Evolutionary conservation across 768 basidiomycete species (phyloP).

Genomic region (Suillus plorans): DNA sequence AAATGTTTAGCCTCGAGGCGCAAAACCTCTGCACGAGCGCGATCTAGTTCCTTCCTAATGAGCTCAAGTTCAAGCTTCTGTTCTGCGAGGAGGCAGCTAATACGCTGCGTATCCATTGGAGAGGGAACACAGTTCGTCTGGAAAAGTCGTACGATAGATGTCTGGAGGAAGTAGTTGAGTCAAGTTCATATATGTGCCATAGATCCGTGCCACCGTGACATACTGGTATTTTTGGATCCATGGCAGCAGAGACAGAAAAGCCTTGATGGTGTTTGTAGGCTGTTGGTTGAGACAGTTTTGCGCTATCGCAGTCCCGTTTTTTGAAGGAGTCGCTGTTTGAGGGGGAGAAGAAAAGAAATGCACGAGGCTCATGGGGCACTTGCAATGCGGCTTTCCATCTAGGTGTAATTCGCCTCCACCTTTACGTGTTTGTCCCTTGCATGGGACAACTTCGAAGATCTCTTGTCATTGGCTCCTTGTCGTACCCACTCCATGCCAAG

Average conservation of each 20-base stretch:
- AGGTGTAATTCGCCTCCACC: not conserved
- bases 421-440: slow-evolving; percentile 8
- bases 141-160: slow-evolving; percentile 28
- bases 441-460: not conserved
- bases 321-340: slow-evolving; percentile 3
- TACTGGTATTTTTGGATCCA: slow-evolving; percentile 25
- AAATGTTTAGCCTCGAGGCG: slow-evolving; percentile 19
- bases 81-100: slow-evolving; percentile 17
- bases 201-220: slow-evolving; percentile 10
- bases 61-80: slow-evolving; percentile 15
- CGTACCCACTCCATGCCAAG: no score
- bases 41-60: slow-evolving; percentile 20
- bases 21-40: slow-evolving; percentile 20
- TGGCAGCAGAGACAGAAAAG: not conserved
- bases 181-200: not conserved
- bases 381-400: not conserved
- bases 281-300: not conserved
- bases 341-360: not conserved
- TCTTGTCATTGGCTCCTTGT: not conserved
- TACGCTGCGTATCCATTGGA: slow-evolving; percentile 18
- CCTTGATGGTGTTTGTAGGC: not conserved
- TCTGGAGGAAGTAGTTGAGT: slow-evolving; percentile 10
- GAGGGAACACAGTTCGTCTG: slow-evolving; percentile 28
- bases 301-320: not conserved
- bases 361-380: not conserved